Conservation (phyloP, 2,329 filamentous ascomycete genomes). For the Pseudogymnoascus sp. region DNA sequence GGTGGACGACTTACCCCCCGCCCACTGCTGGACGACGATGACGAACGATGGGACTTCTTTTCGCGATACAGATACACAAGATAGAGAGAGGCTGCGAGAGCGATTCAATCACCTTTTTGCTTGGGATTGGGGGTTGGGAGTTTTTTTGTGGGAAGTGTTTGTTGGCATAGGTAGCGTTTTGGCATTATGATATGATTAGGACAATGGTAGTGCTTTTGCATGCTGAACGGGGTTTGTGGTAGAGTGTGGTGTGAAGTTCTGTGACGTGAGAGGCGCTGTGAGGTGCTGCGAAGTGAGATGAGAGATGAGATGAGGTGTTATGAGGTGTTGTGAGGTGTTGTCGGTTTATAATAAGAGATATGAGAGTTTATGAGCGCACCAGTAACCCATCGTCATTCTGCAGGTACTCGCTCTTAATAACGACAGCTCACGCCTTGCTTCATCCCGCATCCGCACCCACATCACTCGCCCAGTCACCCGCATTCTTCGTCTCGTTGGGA, state of each 20-base stretch:
- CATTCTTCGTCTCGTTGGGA: no score
- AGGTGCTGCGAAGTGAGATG: no score
- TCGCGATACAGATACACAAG: not conserved
- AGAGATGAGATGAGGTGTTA: no score
- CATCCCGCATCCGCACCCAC: not conserved
- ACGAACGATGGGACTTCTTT: not conserved
- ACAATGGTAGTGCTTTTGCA: not conserved
- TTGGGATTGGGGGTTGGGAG: not conserved
- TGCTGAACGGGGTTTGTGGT: not conserved
- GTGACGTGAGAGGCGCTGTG: no score
- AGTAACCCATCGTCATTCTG: not conserved
- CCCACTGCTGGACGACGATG: not conserved
- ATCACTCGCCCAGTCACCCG: not conserved
- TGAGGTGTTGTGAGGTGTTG: no score
- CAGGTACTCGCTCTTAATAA: not conserved
- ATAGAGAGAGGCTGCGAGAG: not conserved
- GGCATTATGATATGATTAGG: not conserved
- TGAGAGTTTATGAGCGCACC: no score
- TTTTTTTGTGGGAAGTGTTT: not conserved
- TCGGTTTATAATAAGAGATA: no score
- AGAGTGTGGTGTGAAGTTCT: no score
- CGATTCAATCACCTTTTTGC: not conserved
- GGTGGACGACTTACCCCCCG: not conserved
- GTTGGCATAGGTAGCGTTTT: not conserved
- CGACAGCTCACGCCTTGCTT: not conserved